Evolutionary conservation across 208 protist genomes (phyloP).

Genomic region (Leishmania guyanensis): DNA sequence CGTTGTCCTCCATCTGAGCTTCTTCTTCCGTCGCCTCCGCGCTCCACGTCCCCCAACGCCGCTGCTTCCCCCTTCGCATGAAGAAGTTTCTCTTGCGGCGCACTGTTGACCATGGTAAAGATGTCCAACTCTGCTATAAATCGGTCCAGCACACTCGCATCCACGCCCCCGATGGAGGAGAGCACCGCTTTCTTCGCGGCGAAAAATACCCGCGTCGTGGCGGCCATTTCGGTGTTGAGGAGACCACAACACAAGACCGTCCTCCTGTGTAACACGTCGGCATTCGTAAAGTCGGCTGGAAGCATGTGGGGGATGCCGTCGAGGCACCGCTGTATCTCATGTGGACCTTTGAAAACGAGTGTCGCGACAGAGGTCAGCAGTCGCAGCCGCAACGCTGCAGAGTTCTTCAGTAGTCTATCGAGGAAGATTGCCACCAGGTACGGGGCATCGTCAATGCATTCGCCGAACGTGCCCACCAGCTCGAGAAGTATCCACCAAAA

Average conservation of each 20-base stretch:
- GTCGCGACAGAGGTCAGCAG: conserved; percentile 87
- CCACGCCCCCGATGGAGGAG: conserved; percentile 71
- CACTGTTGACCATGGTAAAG: conserved; percentile 81
- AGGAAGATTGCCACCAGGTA: conserved; percentile 91
- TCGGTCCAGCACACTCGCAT: conserved; percentile 63
- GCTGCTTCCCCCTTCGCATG: conserved; percentile 15
- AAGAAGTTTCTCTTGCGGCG: conserved; percentile 49
- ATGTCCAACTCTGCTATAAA: conserved; percentile 93
- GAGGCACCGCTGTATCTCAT: conserved; percentile 89
- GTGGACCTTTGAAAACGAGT: conserved; percentile 93
- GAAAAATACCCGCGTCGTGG: conserved; percentile 59
- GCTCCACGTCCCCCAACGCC: conserved; percentile 15
- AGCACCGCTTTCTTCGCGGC: conserved; percentile 46
- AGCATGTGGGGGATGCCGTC: conserved; percentile 73
- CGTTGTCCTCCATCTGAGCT: conserved; percentile 7
- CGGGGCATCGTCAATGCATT: conserved; percentile 87
- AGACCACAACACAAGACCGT: conserved; percentile 89
- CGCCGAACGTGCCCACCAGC: conserved; percentile 92
- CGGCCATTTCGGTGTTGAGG: conserved; percentile 47
- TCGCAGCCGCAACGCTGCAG: conserved; percentile 70
- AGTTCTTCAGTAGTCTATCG: conserved; percentile 42
- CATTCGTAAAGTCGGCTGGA: conserved; percentile 81
- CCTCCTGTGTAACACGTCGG: conserved; percentile 81
- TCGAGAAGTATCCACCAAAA: conserved; percentile 76
- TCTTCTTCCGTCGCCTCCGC: conserved; percentile 7